Evolutionary conservation across 2,329 filamentous ascomycete genomes (phyloP).

Genomic region (Bipolaris zeicola): DNA sequence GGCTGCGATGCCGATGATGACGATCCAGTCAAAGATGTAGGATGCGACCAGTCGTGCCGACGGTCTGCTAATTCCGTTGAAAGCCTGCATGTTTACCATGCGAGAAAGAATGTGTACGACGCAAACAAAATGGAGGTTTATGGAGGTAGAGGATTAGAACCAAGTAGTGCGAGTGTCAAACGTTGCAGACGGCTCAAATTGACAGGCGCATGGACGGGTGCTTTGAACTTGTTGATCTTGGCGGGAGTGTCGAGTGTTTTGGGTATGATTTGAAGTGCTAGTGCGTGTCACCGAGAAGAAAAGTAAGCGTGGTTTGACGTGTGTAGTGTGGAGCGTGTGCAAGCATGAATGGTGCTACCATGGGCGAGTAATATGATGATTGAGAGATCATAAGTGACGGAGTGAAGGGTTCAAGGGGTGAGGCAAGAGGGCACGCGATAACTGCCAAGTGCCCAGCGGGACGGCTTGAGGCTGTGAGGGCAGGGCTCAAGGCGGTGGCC

Average conservation of each 20-base stretch:
- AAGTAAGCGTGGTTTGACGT: not conserved
- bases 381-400: not conserved
- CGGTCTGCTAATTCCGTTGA: conserved; percentile 38
- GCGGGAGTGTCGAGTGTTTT: not conserved
- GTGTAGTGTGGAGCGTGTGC: not conserved
- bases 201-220: conserved; percentile 16
- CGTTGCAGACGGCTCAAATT: conserved; percentile 10
- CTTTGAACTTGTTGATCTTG: conserved; percentile 7
- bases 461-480: conserved; percentile 27
- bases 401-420: not conserved
- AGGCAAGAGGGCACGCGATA: conserved; percentile 24
- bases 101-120: conserved; percentile 4
- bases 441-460: conserved; percentile 18
- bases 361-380: not conserved
- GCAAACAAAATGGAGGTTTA: conserved; percentile 9
- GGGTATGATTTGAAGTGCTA: not conserved
- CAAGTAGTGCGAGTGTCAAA: conserved; percentile 3
- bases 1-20: conserved; percentile 65
- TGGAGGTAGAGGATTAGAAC: not conserved
- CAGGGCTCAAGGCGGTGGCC: conserved; percentile 4
- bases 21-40: conserved; percentile 76
- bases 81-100: conserved; percentile 29
- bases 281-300: not conserved
- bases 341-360: not conserved
- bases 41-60: conserved; percentile 64